Conservation (phyloP, 306 rosid species). For the Prosopis cineraria region DNA sequence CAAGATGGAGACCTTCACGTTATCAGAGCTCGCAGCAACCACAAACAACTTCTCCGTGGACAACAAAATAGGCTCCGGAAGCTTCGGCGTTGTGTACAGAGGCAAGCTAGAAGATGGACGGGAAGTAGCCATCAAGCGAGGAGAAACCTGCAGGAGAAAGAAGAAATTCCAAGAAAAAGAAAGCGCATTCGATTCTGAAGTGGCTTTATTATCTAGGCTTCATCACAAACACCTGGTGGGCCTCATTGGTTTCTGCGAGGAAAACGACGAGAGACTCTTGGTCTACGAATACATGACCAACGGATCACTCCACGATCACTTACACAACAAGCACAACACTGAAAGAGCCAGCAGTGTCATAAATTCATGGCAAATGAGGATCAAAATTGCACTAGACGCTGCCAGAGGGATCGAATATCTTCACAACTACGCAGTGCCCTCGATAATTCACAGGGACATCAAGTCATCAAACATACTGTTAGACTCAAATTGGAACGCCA, state of each 20-base stretch:
- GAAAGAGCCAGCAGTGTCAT: slow-evolving; percentile 37
- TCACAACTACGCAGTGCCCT: slow-evolving; percentile 55
- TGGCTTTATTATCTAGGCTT: slow-evolving; percentile 46
- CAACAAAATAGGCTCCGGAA: slow-evolving; percentile 50
- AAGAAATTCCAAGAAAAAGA: slow-evolving; percentile 56
- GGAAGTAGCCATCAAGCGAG: slow-evolving; percentile 51
- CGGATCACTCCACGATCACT: slow-evolving; percentile 48
- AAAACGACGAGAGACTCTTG: slow-evolving; percentile 47
- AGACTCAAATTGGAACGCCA: slow-evolving; percentile 54
- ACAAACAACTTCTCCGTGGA: slow-evolving; percentile 36
- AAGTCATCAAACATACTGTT: slow-evolving; percentile 53
- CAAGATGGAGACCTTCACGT: slow-evolving; percentile 38
- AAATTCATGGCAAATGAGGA: slow-evolving; percentile 52
- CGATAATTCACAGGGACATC: slow-evolving; percentile 50
- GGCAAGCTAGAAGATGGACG: slow-evolving; percentile 47
- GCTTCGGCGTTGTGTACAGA: slow-evolving; percentile 53
- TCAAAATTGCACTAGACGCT: slow-evolving; percentile 50
- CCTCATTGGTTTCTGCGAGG: slow-evolving; percentile 54
- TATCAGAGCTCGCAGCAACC: slow-evolving; percentile 39
- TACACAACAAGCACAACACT: slow-evolving; percentile 40
- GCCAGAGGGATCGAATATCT: slow-evolving; percentile 56
- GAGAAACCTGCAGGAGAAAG: slow-evolving; percentile 38
- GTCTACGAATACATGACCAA: slow-evolving; percentile 54
- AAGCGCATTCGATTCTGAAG: slow-evolving; percentile 50
- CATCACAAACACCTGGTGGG: slow-evolving; percentile 56